Conservation (phyloP, 176 grass and related monocot species). For the Eragrostis nindensis region DNA sequence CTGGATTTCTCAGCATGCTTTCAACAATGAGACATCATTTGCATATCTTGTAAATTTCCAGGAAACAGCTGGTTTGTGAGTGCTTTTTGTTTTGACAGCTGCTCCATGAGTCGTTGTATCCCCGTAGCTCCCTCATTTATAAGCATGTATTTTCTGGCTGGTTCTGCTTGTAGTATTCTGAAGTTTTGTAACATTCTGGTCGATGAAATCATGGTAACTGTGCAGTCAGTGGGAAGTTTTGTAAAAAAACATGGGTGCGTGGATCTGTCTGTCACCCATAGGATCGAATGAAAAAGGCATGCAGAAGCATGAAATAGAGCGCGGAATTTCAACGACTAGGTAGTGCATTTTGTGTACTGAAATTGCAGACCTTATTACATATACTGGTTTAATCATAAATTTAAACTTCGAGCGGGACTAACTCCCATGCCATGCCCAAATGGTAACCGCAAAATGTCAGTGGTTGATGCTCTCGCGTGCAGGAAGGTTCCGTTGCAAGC, state of each 20-base stretch:
- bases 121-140: background rate
- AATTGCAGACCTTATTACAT: too few relatives aligned
- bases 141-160: background rate
- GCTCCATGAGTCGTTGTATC: background rate
- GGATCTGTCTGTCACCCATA: too few relatives aligned
- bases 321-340: too few relatives aligned
- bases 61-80: background rate
- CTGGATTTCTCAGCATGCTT: slow-evolving; percentile 48
- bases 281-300: too few relatives aligned
- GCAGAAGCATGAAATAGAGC: too few relatives aligned
- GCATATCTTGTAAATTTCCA: background rate
- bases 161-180: background rate
- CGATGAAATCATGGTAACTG: slow-evolving; percentile 2
- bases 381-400: too few relatives aligned
- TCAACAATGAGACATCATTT: slow-evolving; percentile 16
- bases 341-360: too few relatives aligned
- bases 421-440: too few relatives aligned
- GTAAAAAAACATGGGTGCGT: background rate
- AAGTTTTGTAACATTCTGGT: background rate
- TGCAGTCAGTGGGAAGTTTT: slow-evolving; percentile 6
- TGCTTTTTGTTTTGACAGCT: slow-evolving; percentile 7
- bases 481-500: too few relatives aligned
- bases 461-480: too few relatives aligned
- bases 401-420: too few relatives aligned
- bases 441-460: too few relatives aligned